Percentiles rank a stretch among this genome's conserved stretches.
Evolutionary conservation across 1,284 basidiomycete species (phyloP).

Genomic region (Cryptococcus wingfieldii): DNA sequence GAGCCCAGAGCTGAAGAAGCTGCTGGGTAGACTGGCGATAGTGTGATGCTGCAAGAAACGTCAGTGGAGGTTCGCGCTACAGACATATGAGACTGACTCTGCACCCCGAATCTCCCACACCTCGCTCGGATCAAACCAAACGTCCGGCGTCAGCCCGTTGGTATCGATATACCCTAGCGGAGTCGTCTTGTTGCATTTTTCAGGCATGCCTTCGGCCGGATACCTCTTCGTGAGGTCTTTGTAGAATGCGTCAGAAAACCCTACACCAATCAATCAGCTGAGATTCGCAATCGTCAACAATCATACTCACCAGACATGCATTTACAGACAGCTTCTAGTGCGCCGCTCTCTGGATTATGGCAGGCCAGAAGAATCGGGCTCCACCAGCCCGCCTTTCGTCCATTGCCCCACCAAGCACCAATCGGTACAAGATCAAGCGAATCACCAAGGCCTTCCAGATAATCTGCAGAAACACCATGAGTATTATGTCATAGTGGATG

Average conservation of each 20-base stretch:
- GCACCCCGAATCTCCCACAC: conserved; percentile 91
- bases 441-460: conserved; percentile 52
- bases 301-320: conserved; percentile 50
- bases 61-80: not conserved
- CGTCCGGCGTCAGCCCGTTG: conserved; percentile 70
- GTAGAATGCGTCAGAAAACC: conserved; percentile 85
- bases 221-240: conserved; percentile 67
- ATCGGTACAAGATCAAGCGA: conserved; percentile 62
- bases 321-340: conserved; percentile 77
- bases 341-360: conserved; percentile 67
- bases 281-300: not conserved
- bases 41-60: conserved; percentile 60
- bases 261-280: conserved; percentile 47
- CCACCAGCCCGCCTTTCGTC: conserved; percentile 92
- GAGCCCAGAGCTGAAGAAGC: conserved; percentile 65
- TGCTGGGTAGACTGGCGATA: conserved; percentile 83
- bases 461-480: conserved; percentile 24
- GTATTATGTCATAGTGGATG: not conserved
- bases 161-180: conserved; percentile 65
- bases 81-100: conserved; percentile 56
- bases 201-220: conserved; percentile 55
- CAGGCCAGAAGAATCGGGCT: conserved; percentile 79
- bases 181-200: conserved; percentile 58
- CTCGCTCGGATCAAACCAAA: conserved; percentile 79
- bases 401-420: conserved; percentile 86